phyloP scores from a whole-genome alignment of 352 stramenopile species.

The Albugo candida region DNA sequence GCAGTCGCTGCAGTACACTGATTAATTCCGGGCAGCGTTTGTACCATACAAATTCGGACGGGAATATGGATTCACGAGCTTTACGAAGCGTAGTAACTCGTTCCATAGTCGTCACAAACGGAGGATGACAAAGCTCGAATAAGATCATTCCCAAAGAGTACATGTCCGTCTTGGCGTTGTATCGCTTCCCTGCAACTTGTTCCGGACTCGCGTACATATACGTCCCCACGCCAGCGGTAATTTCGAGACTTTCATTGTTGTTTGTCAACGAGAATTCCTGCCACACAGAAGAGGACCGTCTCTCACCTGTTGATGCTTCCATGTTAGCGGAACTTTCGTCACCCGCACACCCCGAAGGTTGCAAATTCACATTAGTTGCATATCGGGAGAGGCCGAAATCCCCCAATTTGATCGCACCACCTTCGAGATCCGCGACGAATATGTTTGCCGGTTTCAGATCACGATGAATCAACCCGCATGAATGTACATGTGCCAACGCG shows the following conservation, averaged over 20 bases:
- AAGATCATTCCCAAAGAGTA: constrained; percentile 85
- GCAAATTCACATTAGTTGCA: constrained; percentile 52
- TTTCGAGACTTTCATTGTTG: constrained; percentile 56
- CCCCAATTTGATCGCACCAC: constrained; percentile 76
- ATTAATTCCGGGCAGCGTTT: constrained; percentile 44
- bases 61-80: constrained; percentile 50
- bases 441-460: constrained; percentile 86
- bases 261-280: constrained; percentile 21
- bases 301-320: neutral
- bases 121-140: constrained; percentile 78
- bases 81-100: constrained; percentile 63
- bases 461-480: constrained; percentile 77
- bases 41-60: constrained; percentile 18
- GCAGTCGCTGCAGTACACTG: constrained; percentile 37
- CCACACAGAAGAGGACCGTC: neutral
- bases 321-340: neutral
- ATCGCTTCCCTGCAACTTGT: constrained; percentile 79
- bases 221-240: constrained; percentile 76
- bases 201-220: constrained; percentile 82
- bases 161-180: constrained; percentile 83
- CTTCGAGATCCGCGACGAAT: constrained; percentile 72
- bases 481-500: constrained; percentile 81
- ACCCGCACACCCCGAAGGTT: neutral
- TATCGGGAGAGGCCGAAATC: constrained; percentile 81
- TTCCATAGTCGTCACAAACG: constrained; percentile 82